Evolutionary conservation across 345 rosid species (phyloP), one percentile per base, ranked within the genome.

Genomic region (Acer negundo): DNA sequence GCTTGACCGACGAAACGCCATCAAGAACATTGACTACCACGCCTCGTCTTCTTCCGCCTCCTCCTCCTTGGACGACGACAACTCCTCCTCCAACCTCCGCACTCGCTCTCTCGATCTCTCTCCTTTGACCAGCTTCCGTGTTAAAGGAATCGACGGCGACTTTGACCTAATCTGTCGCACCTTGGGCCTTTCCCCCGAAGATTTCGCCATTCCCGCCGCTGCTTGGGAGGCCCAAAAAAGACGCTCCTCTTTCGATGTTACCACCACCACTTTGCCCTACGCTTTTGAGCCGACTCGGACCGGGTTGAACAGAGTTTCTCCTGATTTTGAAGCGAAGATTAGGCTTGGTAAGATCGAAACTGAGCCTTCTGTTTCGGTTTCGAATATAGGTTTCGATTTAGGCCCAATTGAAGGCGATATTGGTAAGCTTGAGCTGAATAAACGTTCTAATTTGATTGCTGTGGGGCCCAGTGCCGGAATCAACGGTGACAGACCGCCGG

Each of bases 221-320:
- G 91, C 80, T 13, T 95, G 98, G 98, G 92, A 87, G 80, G 93
- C 93, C n/a, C 83, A 79, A 70, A 89, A 87, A 86, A 73, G 72
- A 20, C 93, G 97, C 49, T 87, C 88, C 0, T 62, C 89, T 0
- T 88, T 91, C 11, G 97, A 91, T 78, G 24, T 84, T 73, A 16
- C 79, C 64, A 83, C 79, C 64, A 83, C 84, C 16, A 78, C 78
- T 69, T 73, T 85, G 20, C 67, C 55, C 16, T 42, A 6, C 9
- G 46, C 46, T 7, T 42, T 42, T 9, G 11, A 42, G 46, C 1
- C 46, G 49, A 46, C 49, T 46, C 49, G 13, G 49, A 46, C 49
- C 49, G 15, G 2, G 13, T 46, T 46, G 49, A 46, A 46, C 49
- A 46, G 15, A 10, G 49, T 46, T 46, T 46, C 13, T 9, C 15